phyloP scores from a whole-genome alignment of 805 yeast species.

The Cyberlindnera euphorbiae region DNA sequence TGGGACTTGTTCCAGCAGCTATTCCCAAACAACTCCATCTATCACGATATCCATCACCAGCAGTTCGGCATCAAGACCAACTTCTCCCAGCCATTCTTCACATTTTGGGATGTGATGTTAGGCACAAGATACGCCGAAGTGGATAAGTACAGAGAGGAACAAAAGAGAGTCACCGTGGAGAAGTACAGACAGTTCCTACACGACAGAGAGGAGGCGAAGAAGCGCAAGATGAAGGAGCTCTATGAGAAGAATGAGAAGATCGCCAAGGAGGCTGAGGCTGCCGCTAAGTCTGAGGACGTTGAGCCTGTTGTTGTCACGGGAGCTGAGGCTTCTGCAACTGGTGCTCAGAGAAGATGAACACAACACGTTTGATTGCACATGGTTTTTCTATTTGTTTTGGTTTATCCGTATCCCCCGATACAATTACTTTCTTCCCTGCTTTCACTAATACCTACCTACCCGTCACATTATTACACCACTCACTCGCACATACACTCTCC shows the following conservation, averaged over 20 bases:
- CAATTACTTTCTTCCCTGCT: too few species aligned
- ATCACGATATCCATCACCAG: conserved; percentile 98
- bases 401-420: too few species aligned
- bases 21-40: conserved; percentile 93
- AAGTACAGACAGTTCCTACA: conserved; percentile 55
- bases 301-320: too few species aligned
- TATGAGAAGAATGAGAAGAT: conserved; percentile 4
- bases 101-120: conserved; percentile 79
- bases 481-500: too few species aligned
- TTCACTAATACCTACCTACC: too few species aligned
- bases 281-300: too few species aligned
- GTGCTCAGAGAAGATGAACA: too few species aligned
- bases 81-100: conserved; percentile 94
- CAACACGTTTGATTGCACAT: too few species aligned
- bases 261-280: neutral
- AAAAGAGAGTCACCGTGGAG: conserved; percentile 60
- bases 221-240: conserved; percentile 24
- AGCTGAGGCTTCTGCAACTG: too few species aligned
- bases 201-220: conserved; percentile 32
- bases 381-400: too few species aligned
- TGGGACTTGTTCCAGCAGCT: conserved; percentile 83
- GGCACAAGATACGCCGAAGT: conserved; percentile 68
- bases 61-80: conserved; percentile 90
- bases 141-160: conserved; percentile 60
- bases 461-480: too few species aligned